These are phyloP conservation scores for Schrenkiella parvula DNA, from an alignment of 345 rosid species.

Conservation along the genomic window DNA sequence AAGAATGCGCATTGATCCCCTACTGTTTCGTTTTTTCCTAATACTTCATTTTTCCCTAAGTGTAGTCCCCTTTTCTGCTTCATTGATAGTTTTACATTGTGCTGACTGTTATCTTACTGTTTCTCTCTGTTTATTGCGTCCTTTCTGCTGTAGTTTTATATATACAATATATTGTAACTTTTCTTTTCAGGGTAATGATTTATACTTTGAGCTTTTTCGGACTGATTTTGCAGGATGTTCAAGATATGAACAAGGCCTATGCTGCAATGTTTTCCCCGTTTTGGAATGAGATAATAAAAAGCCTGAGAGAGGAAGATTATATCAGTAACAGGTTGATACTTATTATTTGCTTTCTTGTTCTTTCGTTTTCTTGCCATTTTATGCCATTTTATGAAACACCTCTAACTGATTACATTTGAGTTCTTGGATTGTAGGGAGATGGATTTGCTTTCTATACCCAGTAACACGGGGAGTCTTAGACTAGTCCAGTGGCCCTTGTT, in stretches of 20 bases:
- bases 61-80: not conserved
- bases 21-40: not conserved
- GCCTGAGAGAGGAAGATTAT: constrained; percentile 96
- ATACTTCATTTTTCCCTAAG: not conserved
- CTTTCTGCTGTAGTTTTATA: constrained; percentile 6
- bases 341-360: constrained; percentile 3
- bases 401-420: constrained; percentile 5
- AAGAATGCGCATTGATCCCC: not conserved
- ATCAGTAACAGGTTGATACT: constrained; percentile 71
- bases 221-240: constrained; percentile 55
- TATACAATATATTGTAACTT: not conserved
- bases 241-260: constrained; percentile 60
- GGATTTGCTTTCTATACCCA: constrained; percentile 92
- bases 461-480: constrained; percentile 87
- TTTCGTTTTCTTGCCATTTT: not conserved
- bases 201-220: not conserved
- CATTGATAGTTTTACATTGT: not conserved
- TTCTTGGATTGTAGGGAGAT: constrained; percentile 56
- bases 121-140: not conserved
- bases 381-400: constrained; percentile 11
- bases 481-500: constrained; percentile 99
- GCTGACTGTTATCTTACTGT: not conserved
- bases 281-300: constrained; percentile 96
- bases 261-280: constrained; percentile 95
- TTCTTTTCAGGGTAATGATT: constrained; percentile 6